Conservation (phyloP, 2,329 filamentous ascomycete genomes). For the Cladophialophora yegresii region DNA sequence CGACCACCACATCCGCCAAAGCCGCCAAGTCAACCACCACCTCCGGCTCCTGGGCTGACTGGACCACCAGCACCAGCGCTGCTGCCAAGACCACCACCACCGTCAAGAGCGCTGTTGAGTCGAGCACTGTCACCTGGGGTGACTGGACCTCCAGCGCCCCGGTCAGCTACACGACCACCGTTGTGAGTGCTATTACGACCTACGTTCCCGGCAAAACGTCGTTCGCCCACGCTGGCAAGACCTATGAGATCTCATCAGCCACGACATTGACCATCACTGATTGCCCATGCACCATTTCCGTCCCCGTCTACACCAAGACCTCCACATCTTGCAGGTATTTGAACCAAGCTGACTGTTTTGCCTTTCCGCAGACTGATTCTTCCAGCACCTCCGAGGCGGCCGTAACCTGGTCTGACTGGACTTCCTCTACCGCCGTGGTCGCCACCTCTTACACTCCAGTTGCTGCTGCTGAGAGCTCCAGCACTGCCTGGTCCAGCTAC, state of each 20-base stretch:
- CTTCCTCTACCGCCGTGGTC: background rate
- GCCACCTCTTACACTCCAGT: constrained; percentile 12
- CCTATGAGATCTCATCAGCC: constrained; percentile 35
- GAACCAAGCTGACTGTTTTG: constrained; percentile 9
- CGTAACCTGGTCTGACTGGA: constrained; percentile 17
- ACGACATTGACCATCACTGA: constrained; percentile 39
- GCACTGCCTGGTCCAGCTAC: constrained; percentile 17
- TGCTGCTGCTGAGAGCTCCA: constrained; percentile 14
- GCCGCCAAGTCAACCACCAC: constrained; percentile 19
- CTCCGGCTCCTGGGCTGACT: constrained; percentile 21
- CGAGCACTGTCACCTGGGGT: constrained; percentile 27
- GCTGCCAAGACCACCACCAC: constrained; percentile 17
- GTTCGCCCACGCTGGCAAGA: constrained; percentile 35
- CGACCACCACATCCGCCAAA: constrained; percentile 23
- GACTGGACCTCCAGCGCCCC: constrained; percentile 31
- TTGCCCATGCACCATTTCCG: constrained; percentile 38
- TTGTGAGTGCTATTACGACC: constrained; percentile 37
- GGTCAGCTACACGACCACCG: constrained; percentile 33
- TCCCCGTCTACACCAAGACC: constrained; percentile 35
- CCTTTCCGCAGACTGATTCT: constrained; percentile 12
- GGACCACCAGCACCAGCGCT: constrained; percentile 17
- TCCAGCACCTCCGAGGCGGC: constrained; percentile 16
- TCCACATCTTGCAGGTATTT: constrained; percentile 34
- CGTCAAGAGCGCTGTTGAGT: constrained; percentile 12
- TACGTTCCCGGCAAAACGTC: constrained; percentile 34